Evolutionary conservation across 139 green algal species (phyloP), one percentile per base, ranked within the genome.

Genomic region (Astrephomene gubernaculifera): DNA sequence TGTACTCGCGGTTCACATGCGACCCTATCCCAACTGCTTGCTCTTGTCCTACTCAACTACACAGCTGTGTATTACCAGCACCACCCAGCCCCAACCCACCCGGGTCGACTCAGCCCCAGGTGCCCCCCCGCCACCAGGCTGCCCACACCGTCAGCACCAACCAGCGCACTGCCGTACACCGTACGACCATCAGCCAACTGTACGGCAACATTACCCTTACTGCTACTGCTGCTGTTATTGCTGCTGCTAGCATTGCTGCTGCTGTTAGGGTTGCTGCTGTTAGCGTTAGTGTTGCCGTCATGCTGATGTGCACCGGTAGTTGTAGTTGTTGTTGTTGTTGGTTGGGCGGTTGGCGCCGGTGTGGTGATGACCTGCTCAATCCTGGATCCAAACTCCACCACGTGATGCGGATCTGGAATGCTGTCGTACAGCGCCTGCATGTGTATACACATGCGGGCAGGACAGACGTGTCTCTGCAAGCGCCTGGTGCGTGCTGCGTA

Each of bases 131-230:
- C 86, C 60, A 83, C 79, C 1, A 35, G 70, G 70, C 78, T 86
- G 36, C 38, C 45, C 38, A 73, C 82, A 31, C 63, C 87, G 43
- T 88, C 87, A 36, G 87, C 71, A 22, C 75, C 76, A 38, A 88
- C 41, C 27, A 88, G 36, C 38, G 35, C 82, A 39, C 78, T 75
- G 41, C 78, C 78, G n/a, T 53, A 36, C 43, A 75, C 78, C 31
- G 63, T 84, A 52, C 63, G 43, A 2, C 78, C 78, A 70, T 84
- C 63, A 21, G 31, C 49, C 10, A 84, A 63, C 41, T 63, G 78
- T 19, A 74, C 78, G 22, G 43, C 63, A 4, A 84, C 69, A 25
- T n/a, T n/a, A n/a, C 60, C 54, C 65, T 21, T 39, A 25, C 22
- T 5, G 2, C 27, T 22, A 24, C 2, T 27, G 35, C 35, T n/a